Evolutionary conservation across 2,329 filamentous ascomycete genomes (phyloP), one percentile per base, ranked within the genome.

Genomic region (Apiospora malaysiana): DNA sequence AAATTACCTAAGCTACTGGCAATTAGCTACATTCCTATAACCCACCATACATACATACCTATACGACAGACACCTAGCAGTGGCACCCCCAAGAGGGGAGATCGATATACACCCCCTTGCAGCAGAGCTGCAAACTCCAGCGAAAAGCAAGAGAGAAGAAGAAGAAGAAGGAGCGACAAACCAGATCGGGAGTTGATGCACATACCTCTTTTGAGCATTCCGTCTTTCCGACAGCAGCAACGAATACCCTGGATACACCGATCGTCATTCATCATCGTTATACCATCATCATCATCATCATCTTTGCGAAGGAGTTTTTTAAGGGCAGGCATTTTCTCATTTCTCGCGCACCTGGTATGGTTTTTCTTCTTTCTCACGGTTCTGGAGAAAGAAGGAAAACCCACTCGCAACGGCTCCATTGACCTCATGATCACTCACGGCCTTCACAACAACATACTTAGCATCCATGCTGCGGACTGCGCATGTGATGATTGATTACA

Each of bases 181-280:
- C 14, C 45, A 47, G 21, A 47, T 47, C 45, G 45, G 45, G 6
- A 47, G 45, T 47, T 21, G 45, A 47, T n/a, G 45, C 45, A 47
- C 42, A 51, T 51, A 59, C 47, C 14, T 25, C 1, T 56, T 21
- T 21, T 3, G 18, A n/a, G 51, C 56, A n/a, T 40, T 40, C 32
- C 32, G 23, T 63, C 56, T 63, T 40, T 63, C 56, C 56, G 56
- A 63, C 45, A 47, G 23, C 56, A 59, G 51, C 49, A 56, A 25
- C 49, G 27, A 56, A 63, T 63, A 63, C 56, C 56, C 56, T 63
- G 56, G 56, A 63, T 63, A 63, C 56, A 63, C 32, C 56, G 56
- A 63, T 63, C 56, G 56, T 40, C 56, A 23, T 63, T 63, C 56
- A 21, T 59, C 47, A 23, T 49, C 27, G 7, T 16, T 25, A 56